phyloP scores from a whole-genome alignment of 1,284 basidiomycete genomes.

The Tetrapyrgos nigripes region DNA sequence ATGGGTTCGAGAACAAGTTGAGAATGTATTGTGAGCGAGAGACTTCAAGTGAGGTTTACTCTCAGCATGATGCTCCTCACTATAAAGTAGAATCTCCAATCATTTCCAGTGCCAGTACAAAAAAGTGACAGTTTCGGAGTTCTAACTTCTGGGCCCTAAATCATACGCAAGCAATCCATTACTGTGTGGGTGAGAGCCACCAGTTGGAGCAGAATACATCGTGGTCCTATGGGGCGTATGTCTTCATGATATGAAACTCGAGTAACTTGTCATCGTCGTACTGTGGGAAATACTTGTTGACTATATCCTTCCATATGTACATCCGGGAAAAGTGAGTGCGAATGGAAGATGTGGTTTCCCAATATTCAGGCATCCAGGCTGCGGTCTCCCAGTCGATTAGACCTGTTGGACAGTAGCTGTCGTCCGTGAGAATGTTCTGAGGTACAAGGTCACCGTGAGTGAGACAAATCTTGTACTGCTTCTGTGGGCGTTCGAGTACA shows the following conservation, averaged over 20 bases:
- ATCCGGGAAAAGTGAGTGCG: conserved; percentile 1
- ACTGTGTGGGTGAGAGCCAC: no score
- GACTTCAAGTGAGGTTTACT: no score
- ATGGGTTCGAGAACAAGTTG: no score
- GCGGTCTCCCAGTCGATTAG: conserved; percentile 19
- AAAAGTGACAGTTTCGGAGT: no score
- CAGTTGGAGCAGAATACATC: no score
- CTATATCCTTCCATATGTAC: conserved; percentile 12
- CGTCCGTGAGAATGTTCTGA: conserved; percentile 14
- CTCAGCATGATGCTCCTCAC: no score
- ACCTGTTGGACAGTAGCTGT: conserved; percentile 9
- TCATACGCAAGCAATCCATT: no score
- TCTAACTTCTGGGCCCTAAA: no score
- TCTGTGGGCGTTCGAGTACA: conserved; percentile 7
- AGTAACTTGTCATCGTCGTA: conserved; percentile 9
- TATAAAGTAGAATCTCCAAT: no score
- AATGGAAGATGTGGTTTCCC: conserved; percentile 10
- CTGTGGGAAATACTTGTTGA: conserved; percentile 5
- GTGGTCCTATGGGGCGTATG: no score
- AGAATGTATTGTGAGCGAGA: no score
- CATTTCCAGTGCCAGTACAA: no score
- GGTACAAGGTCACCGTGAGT: conserved; percentile 16
- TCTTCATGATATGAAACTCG: not conserved
- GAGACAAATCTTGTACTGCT: conserved; percentile 12
- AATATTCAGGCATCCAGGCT: conserved; percentile 19